phyloP scores from a whole-genome alignment of 768 basidiomycete genomes.

The Lactifluus piperatus region DNA sequence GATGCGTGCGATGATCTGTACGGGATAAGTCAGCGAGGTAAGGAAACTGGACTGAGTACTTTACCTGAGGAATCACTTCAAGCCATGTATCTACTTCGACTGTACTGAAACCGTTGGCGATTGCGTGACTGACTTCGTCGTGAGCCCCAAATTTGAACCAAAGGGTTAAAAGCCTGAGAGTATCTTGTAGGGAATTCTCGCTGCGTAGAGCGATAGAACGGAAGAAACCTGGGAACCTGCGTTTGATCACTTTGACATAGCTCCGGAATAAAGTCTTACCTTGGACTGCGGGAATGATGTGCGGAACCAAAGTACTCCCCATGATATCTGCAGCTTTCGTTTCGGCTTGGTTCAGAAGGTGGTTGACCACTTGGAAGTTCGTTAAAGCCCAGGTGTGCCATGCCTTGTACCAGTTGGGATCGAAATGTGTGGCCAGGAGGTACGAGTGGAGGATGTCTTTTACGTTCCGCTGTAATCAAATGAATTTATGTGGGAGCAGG shows the following conservation, averaged over 20 bases:
- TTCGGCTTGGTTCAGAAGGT: conserved; percentile 62
- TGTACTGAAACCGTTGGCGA: conserved; percentile 75
- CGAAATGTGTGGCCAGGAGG: conserved; percentile 79
- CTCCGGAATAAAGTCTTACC: conserved; percentile 35
- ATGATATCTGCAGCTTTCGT: conserved; percentile 48
- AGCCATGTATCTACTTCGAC: conserved; percentile 98
- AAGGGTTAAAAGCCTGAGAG: conserved; percentile 81
- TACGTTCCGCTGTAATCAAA: conserved; percentile 52
- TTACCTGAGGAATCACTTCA: conserved; percentile 94
- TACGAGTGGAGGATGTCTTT: conserved; percentile 81
- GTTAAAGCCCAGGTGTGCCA: conserved; percentile 99
- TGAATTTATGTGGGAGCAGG: background rate
- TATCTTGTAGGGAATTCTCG: conserved; percentile 90
- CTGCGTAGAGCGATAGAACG: conserved; percentile 86
- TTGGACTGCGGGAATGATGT: conserved; percentile 90
- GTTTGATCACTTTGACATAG: background rate
- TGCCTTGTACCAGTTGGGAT: conserved; percentile 97
- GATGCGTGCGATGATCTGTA: conserved; percentile 93
- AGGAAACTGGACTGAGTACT: conserved; percentile 1
- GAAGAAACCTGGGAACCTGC: conserved; percentile 66
- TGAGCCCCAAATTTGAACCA: conserved; percentile 98
- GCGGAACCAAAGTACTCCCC: conserved; percentile 57
- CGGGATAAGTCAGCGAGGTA: background rate
- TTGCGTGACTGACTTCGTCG: conserved; percentile 82
- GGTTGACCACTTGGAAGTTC: conserved; percentile 87